Evolutionary conservation across 495 filamentous ascomycete genomes (phyloP).

Genomic region (Penicillium herquei): DNA sequence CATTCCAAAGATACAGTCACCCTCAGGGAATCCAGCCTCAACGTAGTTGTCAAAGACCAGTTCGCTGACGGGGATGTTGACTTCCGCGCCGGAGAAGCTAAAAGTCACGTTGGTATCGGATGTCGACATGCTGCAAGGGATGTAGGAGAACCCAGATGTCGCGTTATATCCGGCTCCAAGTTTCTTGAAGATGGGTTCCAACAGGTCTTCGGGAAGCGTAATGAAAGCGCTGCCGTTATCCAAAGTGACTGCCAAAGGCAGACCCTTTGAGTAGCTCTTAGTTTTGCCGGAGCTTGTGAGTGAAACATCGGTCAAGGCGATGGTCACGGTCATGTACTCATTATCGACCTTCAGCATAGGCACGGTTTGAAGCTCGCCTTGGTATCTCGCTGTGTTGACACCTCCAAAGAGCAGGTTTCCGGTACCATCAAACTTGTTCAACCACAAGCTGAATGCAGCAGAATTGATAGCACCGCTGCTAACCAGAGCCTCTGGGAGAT

Average conservation of each 20-base stretch:
- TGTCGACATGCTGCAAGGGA: constrained; percentile 62
- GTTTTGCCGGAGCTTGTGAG: constrained; percentile 32
- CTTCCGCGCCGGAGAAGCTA: constrained; percentile 50
- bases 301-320: constrained; percentile 65
- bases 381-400: constrained; percentile 74
- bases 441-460: constrained; percentile 80
- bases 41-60: constrained; percentile 16
- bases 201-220: constrained; percentile 67
- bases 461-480: constrained; percentile 65
- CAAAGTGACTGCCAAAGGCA: constrained; percentile 67
- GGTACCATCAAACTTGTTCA: constrained; percentile 73
- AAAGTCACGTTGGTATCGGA: constrained; percentile 62
- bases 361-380: constrained; percentile 63
- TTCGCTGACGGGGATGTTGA: constrained; percentile 26
- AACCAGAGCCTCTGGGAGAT: constrained; percentile 72
- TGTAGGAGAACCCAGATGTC: constrained; percentile 40
- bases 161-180: constrained; percentile 61
- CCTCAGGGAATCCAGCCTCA: constrained; percentile 8
- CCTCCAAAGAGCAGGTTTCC: constrained; percentile 87
- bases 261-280: constrained; percentile 44
- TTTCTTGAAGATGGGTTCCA: constrained; percentile 55
- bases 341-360: constrained; percentile 57
- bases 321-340: constrained; percentile 65
- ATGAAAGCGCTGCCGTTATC: constrained; percentile 77
- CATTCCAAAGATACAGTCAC: constrained; percentile 67